A percentile compares a stretch with the other conserved stretches of the same genome.
These are phyloP conservation scores for Stachybotrys chartarum DNA, from an alignment of 2,329 filamentous ascomycete species.

Conservation along the genomic window DNA sequence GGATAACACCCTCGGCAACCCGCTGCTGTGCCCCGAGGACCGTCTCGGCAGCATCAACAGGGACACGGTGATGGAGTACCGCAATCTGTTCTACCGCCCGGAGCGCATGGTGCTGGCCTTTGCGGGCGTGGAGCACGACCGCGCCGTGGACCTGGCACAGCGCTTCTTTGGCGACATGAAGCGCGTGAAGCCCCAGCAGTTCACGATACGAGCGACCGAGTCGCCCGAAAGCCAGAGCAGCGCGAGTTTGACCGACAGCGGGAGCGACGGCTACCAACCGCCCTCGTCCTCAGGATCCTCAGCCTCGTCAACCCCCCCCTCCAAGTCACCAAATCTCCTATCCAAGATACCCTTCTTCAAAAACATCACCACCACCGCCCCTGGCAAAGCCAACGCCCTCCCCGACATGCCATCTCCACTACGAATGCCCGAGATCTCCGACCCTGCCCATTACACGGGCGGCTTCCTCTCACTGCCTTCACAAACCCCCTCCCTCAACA, in stretches of 20 bases:
- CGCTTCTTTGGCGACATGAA: conserved; percentile 90
- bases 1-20: conserved; percentile 93
- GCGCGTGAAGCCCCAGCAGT: conserved; percentile 35
- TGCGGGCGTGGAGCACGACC: conserved; percentile 76
- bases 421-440: conserved; percentile 42
- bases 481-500: conserved; percentile 70
- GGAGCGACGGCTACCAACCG: conserved; percentile 13
- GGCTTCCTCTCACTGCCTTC: conserved; percentile 82
- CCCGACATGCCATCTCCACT: conserved; percentile 33
- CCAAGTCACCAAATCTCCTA: conserved; percentile 50
- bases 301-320: conserved; percentile 26
- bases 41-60: conserved; percentile 68
- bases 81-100: conserved; percentile 77
- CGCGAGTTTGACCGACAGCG: conserved; percentile 17
- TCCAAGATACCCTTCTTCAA: conserved; percentile 88
- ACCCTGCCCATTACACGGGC: conserved; percentile 80
- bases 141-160: conserved; percentile 73
- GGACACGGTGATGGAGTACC: conserved; percentile 67
- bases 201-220: conserved; percentile 34
- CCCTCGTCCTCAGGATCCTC: conserved; percentile 22
- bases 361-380: conserved; percentile 70
- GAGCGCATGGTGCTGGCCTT: conserved; percentile 93
- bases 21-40: conserved; percentile 83
- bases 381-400: conserved; percentile 52
- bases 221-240: conserved; percentile 33